Evolutionary conservation across 2,329 filamentous ascomycete genomes (phyloP), one percentile per base, ranked within the genome.

Genomic region (Tolypocladium pustulatum): DNA sequence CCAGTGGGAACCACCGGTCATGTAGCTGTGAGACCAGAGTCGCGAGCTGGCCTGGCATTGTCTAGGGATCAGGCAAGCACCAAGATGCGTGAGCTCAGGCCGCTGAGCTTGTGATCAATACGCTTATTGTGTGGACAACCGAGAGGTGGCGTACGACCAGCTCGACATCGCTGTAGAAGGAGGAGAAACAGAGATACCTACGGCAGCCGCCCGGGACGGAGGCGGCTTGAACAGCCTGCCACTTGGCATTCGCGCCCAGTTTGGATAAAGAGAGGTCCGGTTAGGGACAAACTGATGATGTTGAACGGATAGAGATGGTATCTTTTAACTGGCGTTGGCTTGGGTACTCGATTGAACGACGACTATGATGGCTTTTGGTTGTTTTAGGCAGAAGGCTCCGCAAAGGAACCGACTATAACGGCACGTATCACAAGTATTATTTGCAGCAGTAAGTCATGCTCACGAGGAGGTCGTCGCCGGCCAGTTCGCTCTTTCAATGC

Each of bases 11-110:
- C 79, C 81, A 1, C 75, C 80, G 22, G 69, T 84, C 40, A 80
- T 84, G 6, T 74, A 81, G 59, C 61, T 82, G 40, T 80, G 83
- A 58, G 79, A 78, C 54, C 61, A 76, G 52, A 81, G 81, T n/a
- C 72, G 36, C 36, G 12, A 37, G 17, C 37, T 6, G 32, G 32
- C 15, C 37, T 17, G 15, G 37, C 37, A 40, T 20, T 15, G 37
- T 17, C 3, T 6, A 65, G 62, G 15, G 67, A 72, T 57, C 72
- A 53, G 49, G 34, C 25, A 32, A 34, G n/a, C 4, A 7, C 37
- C 41, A n/a, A 15, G 4, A 8, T 25, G 15, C 56, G 22, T 30
- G 25, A 63, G 59, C 59, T 59, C 61, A 63, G 64, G 63, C 62
- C 63, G 65, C 64, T 63, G 58, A 60, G 57, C 57, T 27, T 2